Conservation (phyloP, 2,329 filamentous ascomycete genomes). For the Incumbomyces delicatus region DNA sequence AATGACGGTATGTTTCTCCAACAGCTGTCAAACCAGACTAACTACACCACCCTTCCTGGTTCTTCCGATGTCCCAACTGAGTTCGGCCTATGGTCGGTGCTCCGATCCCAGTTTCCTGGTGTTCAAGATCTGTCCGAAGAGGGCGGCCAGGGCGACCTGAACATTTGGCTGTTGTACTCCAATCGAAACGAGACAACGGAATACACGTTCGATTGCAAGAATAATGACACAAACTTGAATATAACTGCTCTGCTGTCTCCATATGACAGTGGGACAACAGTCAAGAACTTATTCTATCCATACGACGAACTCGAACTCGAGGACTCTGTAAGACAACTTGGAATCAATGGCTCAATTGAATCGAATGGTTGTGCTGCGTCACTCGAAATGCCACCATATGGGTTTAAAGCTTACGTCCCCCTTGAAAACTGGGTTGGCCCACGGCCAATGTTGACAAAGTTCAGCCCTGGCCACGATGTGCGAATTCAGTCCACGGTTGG, state of each 20-base stretch:
- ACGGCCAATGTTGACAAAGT: constrained; percentile 49
- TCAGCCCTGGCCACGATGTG: constrained; percentile 52
- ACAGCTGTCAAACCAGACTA: constrained; percentile 48
- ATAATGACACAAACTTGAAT: constrained; percentile 23
- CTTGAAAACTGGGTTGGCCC: constrained; percentile 41
- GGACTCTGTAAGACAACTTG: constrained; percentile 36
- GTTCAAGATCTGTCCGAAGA: constrained; percentile 40
- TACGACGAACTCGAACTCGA: constrained; percentile 48
- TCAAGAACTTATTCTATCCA: constrained; percentile 55
- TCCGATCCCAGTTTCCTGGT: constrained; percentile 41
- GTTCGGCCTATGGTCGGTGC: constrained; percentile 51
- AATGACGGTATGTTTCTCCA: constrained; percentile 50
- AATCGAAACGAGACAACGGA: constrained; percentile 39
- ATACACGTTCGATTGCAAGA: constrained; percentile 50
- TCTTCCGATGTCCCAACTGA: constrained; percentile 45
- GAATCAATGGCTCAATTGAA: constrained; percentile 37
- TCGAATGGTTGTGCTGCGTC: constrained; percentile 47
- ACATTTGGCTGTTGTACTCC: constrained; percentile 37
- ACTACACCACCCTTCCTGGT: constrained; percentile 41
- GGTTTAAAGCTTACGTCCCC: constrained; percentile 52
- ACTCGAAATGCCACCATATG: constrained; percentile 46
- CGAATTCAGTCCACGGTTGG: constrained; percentile 42
- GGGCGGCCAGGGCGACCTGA: constrained; percentile 34
- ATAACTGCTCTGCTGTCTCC: constrained; percentile 45
- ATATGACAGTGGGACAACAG: constrained; percentile 43